Conservation (phyloP, 1,284 basidiomycete species). For the Naganishia liquefaciens region DNA sequence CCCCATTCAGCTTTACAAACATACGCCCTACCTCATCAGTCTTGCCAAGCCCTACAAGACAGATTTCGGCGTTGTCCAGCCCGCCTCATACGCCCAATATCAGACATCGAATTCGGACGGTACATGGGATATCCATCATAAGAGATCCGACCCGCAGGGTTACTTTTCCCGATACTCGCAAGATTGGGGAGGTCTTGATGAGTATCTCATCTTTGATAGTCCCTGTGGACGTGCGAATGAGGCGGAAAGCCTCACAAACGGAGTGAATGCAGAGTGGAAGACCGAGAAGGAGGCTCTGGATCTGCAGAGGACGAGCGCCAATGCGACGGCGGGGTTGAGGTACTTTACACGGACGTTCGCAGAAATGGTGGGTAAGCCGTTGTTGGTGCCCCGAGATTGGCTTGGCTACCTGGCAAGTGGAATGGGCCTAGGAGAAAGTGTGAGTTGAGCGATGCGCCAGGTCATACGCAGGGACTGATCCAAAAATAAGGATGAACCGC, state of each 20-base stretch:
- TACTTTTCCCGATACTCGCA: constrained; percentile 54
- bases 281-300: constrained; percentile 23
- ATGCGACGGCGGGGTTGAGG: constrained; percentile 13
- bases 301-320: background rate
- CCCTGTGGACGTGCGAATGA: constrained; percentile 34
- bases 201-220: constrained; percentile 52
- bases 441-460: background rate
- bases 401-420: constrained; percentile 52
- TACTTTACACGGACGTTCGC: constrained; percentile 36
- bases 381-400: constrained; percentile 54
- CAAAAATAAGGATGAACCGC: constrained; percentile 37
- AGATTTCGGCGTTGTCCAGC: constrained; percentile 35
- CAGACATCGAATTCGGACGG: constrained; percentile 53
- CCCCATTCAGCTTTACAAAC: constrained; percentile 50
- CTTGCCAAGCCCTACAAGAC: constrained; percentile 39
- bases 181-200: constrained; percentile 54
- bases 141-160: constrained; percentile 54
- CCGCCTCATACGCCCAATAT: constrained; percentile 51
- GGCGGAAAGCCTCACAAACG: constrained; percentile 34
- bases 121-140: constrained; percentile 52
- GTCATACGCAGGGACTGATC: no score
- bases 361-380: constrained; percentile 51
- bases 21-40: constrained; percentile 55
- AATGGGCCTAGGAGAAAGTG: constrained; percentile 13
- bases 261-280: constrained; percentile 1